phyloP scores from a whole-genome alignment of 352 stramenopile species.

The Phytophthora multivora region DNA sequence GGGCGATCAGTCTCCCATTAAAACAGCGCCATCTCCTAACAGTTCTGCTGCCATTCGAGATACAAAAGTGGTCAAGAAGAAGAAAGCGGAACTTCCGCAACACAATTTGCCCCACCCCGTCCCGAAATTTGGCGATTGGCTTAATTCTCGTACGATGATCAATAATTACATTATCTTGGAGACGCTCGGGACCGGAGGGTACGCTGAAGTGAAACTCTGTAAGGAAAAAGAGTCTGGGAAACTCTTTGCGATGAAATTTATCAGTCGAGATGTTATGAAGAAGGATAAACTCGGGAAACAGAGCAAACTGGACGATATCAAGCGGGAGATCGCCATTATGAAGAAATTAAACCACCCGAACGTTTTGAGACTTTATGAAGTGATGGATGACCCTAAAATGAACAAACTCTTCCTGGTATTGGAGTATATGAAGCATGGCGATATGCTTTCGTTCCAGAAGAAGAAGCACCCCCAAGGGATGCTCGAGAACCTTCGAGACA shows the following conservation, averaged over 20 bases:
- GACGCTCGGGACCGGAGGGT: conserved; percentile 84
- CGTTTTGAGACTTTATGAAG: conserved; percentile 93
- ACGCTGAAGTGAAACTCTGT: conserved; percentile 91
- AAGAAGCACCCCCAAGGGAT: conserved; percentile 56
- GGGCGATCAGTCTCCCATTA: conserved; percentile 13
- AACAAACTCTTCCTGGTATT: conserved; percentile 97
- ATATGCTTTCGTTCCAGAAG: conserved; percentile 76
- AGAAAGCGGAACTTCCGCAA: conserved; percentile 75
- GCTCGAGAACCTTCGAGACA: conserved; percentile 58
- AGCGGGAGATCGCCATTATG: conserved; percentile 97
- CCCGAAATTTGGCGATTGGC: conserved; percentile 84
- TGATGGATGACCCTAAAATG: conserved; percentile 95
- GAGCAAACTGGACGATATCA: conserved; percentile 84
- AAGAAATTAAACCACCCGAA: conserved; percentile 97
- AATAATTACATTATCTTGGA: conserved; percentile 95
- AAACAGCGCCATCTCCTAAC: conserved; percentile 9
- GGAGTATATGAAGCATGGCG: conserved; percentile 94
- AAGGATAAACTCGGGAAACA: conserved; percentile 83
- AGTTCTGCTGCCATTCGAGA: conserved; percentile 54
- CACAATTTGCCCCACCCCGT: conserved; percentile 75
- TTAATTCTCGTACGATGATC: conserved; percentile 89
- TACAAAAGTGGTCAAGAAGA: conserved; percentile 85
- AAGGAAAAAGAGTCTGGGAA: conserved; percentile 81
- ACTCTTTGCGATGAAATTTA: conserved; percentile 88
- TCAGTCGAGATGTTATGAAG: conserved; percentile 88